Conservation (phyloP, 129 eudicot genomes). For the Tanacetum coccineum region DNA sequence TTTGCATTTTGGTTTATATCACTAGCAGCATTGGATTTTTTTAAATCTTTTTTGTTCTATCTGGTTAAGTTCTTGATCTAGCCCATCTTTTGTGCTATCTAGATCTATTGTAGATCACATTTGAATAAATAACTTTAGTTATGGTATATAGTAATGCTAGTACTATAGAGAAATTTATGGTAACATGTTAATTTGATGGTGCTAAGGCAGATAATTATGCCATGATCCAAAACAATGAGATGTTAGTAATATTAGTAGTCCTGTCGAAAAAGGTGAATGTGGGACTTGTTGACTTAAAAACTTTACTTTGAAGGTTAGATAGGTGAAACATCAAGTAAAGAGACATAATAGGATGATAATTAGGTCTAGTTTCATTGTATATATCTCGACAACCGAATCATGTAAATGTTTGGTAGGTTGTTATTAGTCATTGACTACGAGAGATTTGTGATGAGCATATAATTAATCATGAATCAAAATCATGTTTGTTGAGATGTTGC, state of each 20-base stretch:
- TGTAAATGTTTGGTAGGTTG: constrained; percentile 15
- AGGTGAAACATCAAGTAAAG: constrained; percentile 26
- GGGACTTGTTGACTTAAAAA: constrained; percentile 15
- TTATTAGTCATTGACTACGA: neutral
- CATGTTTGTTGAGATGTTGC: constrained; percentile 24
- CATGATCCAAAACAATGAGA: neutral
- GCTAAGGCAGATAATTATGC: no score
- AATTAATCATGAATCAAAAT: neutral
- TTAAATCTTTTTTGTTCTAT: neutral
- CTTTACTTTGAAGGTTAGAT: constrained; percentile 16
- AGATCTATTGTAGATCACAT: constrained; percentile 31
- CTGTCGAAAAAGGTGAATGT: neutral
- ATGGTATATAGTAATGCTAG: neutral
- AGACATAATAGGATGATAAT: neutral
- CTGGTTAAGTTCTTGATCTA: neutral
- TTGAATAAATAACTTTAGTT: neutral
- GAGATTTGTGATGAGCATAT: neutral
- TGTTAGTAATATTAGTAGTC: neutral
- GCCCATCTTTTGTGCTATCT: neutral
- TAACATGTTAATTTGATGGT: no score
- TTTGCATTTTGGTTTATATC: no score
- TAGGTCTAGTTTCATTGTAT: neutral
- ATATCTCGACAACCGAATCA: no score
- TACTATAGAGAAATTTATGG: no score
- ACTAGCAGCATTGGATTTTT: neutral